Evolutionary conservation across 192 early-diverging fungal genomes (phyloP).

Genomic region (Helicostylum pulchrum): DNA sequence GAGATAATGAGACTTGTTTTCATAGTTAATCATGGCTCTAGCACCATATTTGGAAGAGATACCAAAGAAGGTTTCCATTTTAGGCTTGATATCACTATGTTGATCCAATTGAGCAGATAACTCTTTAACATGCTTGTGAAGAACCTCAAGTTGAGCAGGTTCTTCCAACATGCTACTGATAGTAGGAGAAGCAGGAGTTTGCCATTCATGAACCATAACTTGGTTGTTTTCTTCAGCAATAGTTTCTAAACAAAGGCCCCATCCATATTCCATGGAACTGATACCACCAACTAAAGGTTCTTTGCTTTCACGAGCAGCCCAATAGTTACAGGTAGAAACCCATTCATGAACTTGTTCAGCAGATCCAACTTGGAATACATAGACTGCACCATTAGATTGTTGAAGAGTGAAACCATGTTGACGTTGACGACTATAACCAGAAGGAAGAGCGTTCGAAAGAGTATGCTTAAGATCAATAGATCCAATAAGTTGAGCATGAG

Average conservation of each 20-base stretch:
- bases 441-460: constrained; percentile 78
- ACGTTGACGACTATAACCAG: constrained; percentile 75
- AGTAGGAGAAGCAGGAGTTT: constrained; percentile 42
- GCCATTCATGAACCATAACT: constrained; percentile 45
- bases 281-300: constrained; percentile 87
- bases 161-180: constrained; percentile 37
- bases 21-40: constrained; percentile 76
- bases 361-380: constrained; percentile 82
- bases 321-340: constrained; percentile 90
- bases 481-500: constrained; percentile 41
- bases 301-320: constrained; percentile 89
- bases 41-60: not conserved
- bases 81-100: constrained; percentile 57
- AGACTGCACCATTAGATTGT: constrained; percentile 73
- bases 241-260: constrained; percentile 54
- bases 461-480: constrained; percentile 75
- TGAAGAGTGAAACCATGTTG: constrained; percentile 85
- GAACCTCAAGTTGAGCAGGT: constrained; percentile 53
- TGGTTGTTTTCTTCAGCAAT: constrained; percentile 11
- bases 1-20: constrained; percentile 71
- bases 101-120: constrained; percentile 65
- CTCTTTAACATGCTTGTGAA: constrained; percentile 63
- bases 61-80: constrained; percentile 32
- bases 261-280: constrained; percentile 91
- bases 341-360: constrained; percentile 74